Conservation (phyloP, 345 rosid genomes). For the Barbarea vulgaris region DNA sequence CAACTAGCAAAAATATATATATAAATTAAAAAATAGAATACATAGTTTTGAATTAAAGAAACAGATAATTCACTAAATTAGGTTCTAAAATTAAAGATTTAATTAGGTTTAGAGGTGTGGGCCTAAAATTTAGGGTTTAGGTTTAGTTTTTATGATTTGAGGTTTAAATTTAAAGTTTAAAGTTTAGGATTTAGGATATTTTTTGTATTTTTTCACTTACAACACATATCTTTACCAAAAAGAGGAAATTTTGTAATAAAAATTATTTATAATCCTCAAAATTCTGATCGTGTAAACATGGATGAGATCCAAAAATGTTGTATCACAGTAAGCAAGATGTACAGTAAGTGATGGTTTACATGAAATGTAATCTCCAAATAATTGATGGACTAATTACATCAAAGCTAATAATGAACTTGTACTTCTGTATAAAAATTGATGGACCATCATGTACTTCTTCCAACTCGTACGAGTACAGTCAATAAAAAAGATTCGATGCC, state of each 20-base stretch:
- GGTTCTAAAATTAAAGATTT: background rate
- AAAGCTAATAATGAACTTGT: background rate
- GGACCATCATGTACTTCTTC: slow-evolving; percentile 15
- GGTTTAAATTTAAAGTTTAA: background rate
- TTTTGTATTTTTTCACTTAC: no score
- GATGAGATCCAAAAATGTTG: background rate
- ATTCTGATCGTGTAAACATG: background rate
- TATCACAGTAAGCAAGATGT: background rate
- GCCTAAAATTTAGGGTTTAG: background rate
- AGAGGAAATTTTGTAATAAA: no score
- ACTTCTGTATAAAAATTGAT: background rate
- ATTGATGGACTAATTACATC: no score
- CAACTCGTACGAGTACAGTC: slow-evolving; percentile 1
- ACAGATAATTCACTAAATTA: background rate
- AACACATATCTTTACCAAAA: no score
- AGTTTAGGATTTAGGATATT: background rate
- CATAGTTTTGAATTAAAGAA: background rate
- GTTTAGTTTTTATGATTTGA: background rate
- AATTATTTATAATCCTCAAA: background rate
- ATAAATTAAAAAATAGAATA: background rate
- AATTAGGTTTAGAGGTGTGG: background rate
- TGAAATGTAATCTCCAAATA: background rate
- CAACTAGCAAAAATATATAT: background rate
- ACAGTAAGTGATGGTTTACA: background rate
- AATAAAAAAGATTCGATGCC: background rate